These are phyloP conservation scores for Ustilago bromivora DNA, from an alignment of 1,284 basidiomycete species.

Conservation along the genomic window DNA sequence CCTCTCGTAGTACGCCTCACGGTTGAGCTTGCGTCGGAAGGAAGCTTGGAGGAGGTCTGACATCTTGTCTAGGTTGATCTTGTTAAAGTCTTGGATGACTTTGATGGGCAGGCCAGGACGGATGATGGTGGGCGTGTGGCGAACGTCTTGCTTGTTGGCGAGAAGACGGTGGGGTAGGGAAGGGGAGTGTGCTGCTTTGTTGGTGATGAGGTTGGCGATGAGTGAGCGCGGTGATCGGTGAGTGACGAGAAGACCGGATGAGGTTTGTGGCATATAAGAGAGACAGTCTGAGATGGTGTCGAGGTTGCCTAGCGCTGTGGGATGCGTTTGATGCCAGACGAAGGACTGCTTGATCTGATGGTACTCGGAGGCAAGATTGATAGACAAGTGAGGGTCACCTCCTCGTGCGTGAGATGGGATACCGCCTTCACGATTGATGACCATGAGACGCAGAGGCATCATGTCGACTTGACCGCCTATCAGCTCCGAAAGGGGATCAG, in stretches of 20 bases:
- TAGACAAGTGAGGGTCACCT: constrained; percentile 92
- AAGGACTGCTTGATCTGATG: constrained; percentile 89
- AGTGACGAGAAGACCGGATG: constrained; percentile 94
- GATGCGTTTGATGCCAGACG: constrained; percentile 84
- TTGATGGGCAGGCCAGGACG: constrained; percentile 88
- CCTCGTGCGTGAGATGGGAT: constrained; percentile 96
- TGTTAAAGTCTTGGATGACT: constrained; percentile 77
- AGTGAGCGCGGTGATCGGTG: constrained; percentile 95
- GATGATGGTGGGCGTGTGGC: constrained; percentile 91
- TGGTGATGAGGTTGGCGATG: constrained; percentile 97
- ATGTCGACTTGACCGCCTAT: constrained; percentile 67
- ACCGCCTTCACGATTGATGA: constrained; percentile 96
- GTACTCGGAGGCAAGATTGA: constrained; percentile 92
- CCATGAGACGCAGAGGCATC: constrained; percentile 86
- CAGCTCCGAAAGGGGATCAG: constrained; percentile 25
- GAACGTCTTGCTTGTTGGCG: constrained; percentile 84
- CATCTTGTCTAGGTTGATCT: constrained; percentile 82
- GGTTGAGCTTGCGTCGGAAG: constrained; percentile 82
- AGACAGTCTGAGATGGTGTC: constrained; percentile 89
- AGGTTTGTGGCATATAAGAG: constrained; percentile 89
- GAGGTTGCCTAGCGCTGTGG: constrained; percentile 88
- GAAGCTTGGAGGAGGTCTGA: constrained; percentile 85
- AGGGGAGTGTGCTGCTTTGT: constrained; percentile 95
- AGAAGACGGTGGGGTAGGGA: constrained; percentile 92
- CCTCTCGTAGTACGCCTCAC: constrained; percentile 81